A percentile compares a stretch with the other conserved stretches of the same genome.
Conservation (phyloP, 2,329 filamentous ascomycete genomes). For the Xylariales sp. region DNA sequence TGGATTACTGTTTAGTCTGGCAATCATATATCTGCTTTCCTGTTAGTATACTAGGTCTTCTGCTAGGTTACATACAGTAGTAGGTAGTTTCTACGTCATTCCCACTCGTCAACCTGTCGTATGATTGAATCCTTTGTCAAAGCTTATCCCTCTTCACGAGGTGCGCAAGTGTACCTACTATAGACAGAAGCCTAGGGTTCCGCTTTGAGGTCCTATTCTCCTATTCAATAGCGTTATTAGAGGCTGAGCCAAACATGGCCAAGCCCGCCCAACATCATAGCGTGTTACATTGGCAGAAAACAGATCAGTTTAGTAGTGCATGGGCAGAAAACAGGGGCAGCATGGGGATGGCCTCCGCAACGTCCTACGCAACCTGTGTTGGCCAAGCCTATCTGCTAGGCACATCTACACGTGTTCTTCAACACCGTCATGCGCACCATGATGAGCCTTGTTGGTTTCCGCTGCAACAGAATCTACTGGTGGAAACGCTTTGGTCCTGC, state of each 20-base stretch:
- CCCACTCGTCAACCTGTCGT: background rate
- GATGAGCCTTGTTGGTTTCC: slow-evolving; percentile 1
- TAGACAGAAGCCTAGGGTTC: background rate
- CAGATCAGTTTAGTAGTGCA: background rate
- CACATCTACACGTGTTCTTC: slow-evolving; percentile 22
- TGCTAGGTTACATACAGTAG: no score
- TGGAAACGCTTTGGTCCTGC: slow-evolving; percentile 12
- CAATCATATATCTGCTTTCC: background rate
- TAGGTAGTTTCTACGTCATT: slow-evolving; percentile 14
- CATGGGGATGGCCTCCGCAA: background rate
- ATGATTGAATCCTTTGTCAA: background rate
- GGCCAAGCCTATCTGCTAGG: slow-evolving; percentile 6
- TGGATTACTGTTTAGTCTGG: slow-evolving; percentile 19
- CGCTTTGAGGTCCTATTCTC: background rate
- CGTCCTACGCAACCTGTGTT: background rate
- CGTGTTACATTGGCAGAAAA: slow-evolving; percentile 2
- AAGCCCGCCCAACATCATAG: slow-evolving; percentile 9
- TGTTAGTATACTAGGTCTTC: background rate
- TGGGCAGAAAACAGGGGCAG: background rate
- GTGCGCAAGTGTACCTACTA: no score
- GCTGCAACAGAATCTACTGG: slow-evolving; percentile 12
- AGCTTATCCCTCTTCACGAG: background rate
- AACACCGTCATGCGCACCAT: slow-evolving; percentile 23
- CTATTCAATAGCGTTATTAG: no score
- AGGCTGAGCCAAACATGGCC: slow-evolving; percentile 8